Conservation (phyloP, 768 basidiomycete species). For the Tulasnella sp. region DNA sequence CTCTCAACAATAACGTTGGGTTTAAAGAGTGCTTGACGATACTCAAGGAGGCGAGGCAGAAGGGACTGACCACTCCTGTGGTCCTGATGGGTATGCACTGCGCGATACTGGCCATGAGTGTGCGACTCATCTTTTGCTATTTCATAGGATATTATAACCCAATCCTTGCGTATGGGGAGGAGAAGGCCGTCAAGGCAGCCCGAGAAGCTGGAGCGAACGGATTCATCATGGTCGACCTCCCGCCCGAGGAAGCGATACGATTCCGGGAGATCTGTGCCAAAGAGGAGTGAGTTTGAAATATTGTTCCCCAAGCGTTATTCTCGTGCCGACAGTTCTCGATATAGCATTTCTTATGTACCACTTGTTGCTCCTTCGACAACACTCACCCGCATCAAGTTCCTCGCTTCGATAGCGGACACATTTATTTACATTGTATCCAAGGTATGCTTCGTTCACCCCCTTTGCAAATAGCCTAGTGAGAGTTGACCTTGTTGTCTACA, state of each 20-base stretch:
- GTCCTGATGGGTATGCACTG: constrained; percentile 75
- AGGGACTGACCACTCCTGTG: constrained; percentile 76
- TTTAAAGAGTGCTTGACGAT: constrained; percentile 64
- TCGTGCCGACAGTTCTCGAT: constrained; percentile 1
- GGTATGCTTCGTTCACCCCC: constrained; percentile 33
- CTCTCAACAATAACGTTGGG: constrained; percentile 69
- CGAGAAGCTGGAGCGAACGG: constrained; percentile 88
- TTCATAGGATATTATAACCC: constrained; percentile 98
- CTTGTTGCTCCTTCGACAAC: constrained; percentile 92
- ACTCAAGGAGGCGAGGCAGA: constrained; percentile 64
- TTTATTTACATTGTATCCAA: constrained; percentile 99
- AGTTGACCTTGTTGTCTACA: constrained; percentile 20
- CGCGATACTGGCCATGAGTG: neutral
- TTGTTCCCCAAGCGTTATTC: neutral
- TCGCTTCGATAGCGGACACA: constrained; percentile 86
- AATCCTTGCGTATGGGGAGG: constrained; percentile 88
- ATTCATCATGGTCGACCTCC: constrained; percentile 95
- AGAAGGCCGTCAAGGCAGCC: constrained; percentile 85
- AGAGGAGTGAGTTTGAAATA: constrained; percentile 48
- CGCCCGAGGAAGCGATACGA: constrained; percentile 87
- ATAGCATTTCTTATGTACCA: constrained; percentile 87
- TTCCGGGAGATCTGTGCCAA: constrained; percentile 83
- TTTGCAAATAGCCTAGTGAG: too few relatives aligned
- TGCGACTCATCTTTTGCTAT: neutral
- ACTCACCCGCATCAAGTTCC: constrained; percentile 75